Base-by-base conservation (phyloP, 805 yeast genomes). In the Middelhovenomyces tepae region DNA sequence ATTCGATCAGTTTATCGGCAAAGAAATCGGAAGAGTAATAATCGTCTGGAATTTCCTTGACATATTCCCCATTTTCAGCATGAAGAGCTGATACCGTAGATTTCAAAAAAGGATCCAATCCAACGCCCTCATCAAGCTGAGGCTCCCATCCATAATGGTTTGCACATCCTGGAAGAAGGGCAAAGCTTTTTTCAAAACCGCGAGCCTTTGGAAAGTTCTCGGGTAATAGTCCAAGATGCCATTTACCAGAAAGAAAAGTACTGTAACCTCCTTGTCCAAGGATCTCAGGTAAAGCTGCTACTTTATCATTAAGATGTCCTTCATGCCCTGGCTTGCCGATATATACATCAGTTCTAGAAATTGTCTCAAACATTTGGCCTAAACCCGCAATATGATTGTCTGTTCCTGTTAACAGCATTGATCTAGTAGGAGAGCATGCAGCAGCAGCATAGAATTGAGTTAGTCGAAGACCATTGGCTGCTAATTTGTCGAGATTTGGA, bases 381-480 rank as follows among this genome's bases (percentile, higher is more conserved):
- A 71, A 45, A 1, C 78, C 78, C 8, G 76, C 75, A 47, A 72
- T 62, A 41, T 74, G 78, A 46, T 73, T 71, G 44, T 74, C 78
- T 4, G 77, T 71, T 3, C 79, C 81, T 2, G 74, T 67, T 27
- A 73, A 51, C 3, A 74, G 57, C 73, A 73, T 73, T 8, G 78
- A 72, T 38, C 79, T 54, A 0, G 79, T 74, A 5, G 80, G 79
- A 2, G 79, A 72, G 43, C 79, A 74, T 1, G 79, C 78, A 2
- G 77, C 64, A 3, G 78, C 78, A 2, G 79, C 68, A 39, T 74
- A 76, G 51, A 74, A 73, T 38, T 73, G 73, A 7, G 77, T 69
- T 43, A 73, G 67, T 28, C 72, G 47, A 14, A 64, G 44, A 4
- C 79, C 78, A 5, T 50, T 46, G 6, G 46, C 24, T 1, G 75